Evolutionary conservation across 176 grass and related monocot species (phyloP).

Genomic region (Musa troglodytarum): DNA sequence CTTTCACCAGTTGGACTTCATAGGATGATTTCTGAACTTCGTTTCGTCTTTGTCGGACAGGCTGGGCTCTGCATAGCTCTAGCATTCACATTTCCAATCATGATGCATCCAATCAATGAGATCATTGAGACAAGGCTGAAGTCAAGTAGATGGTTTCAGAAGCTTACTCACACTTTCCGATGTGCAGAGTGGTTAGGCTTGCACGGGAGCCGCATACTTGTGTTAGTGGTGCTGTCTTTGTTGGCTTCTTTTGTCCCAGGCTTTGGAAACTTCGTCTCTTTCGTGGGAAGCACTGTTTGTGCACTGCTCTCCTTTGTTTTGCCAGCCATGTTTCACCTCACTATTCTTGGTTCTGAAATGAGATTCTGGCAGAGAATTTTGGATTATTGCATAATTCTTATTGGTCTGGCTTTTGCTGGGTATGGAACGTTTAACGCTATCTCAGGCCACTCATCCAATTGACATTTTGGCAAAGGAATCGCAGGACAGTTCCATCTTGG

Average conservation of each 20-base stretch:
- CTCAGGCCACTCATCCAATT: background rate
- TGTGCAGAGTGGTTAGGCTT: slow-evolving; percentile 28
- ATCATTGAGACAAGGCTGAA: slow-evolving; percentile 53
- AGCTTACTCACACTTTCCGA: slow-evolving; percentile 20
- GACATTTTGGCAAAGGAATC: background rate
- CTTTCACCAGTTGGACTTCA: background rate
- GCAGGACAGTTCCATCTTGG: background rate
- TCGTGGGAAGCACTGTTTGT: slow-evolving; percentile 82
- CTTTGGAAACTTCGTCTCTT: slow-evolving; percentile 68
- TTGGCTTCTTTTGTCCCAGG: slow-evolving; percentile 70
- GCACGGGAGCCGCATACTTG: slow-evolving; percentile 46
- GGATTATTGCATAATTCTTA: slow-evolving; percentile 50
- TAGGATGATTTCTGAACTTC: background rate
- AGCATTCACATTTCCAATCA: slow-evolving; percentile 75
- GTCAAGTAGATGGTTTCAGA: slow-evolving; percentile 48
- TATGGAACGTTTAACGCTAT: slow-evolving; percentile 42
- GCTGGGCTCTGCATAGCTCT: slow-evolving; percentile 78
- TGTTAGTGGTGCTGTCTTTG: slow-evolving; percentile 28
- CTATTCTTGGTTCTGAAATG: slow-evolving; percentile 48
- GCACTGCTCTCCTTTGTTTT: slow-evolving; percentile 74
- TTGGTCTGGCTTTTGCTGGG: slow-evolving; percentile 50
- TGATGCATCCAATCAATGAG: slow-evolving; percentile 93
- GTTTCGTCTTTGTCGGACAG: slow-evolving; percentile 29
- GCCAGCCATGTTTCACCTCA: slow-evolving; percentile 60
- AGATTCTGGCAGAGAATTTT: slow-evolving; percentile 27